Evolutionary conservation across 176 grass and related monocot species (phyloP), one percentile per base, ranked within the genome.

Genomic region (Thalia dealbata): DNA sequence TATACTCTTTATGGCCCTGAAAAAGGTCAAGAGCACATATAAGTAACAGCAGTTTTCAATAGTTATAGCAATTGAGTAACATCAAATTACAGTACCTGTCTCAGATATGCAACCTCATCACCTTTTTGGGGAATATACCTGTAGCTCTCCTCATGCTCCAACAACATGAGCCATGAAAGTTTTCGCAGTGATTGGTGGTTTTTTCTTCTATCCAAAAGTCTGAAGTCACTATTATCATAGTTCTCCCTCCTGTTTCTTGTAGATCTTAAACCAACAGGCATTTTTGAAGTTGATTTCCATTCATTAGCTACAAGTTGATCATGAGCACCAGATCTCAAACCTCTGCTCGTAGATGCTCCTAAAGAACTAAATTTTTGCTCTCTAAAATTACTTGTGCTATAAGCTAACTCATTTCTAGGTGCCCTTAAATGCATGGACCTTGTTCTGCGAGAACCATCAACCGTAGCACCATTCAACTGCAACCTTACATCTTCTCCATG

Each of bases 41-140:
- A 55, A 78, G 69, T 3, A 64, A 76, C 62, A 80, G 7, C 56
- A 81, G 63, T 45, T 50, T 11, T 55, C 41, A 27, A 72, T 14
- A 65, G 29, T 75, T 69, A 64, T 14, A 80, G 27, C 19, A 10
- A 68, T 13, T 18, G 52, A 73, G 38, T 30, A 73, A 27, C 51
- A 55, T n/a, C 65, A 63, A n/a, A 50, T 22, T 48, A 41, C 22
- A 74, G 64, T 92, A 97, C 93, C 93, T 97, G 93, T 65, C 87
- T 61, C 80, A 97, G 71, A 73, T 97, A 97, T 52, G 88, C 84
- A 78, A 92, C 89, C 61, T 97, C 83, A 77, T 97, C 93, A 7
- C 85, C 89, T 46, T 86, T 77, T 86, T 97, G 93, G 78, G 93
- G 93, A 78, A 97, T 88, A 82, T 92, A 97, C 63, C 93, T 82